Base-by-base conservation (phyloP, 768 basidiomycete genomes). In the Paxillus ammoniavirescens region DNA sequence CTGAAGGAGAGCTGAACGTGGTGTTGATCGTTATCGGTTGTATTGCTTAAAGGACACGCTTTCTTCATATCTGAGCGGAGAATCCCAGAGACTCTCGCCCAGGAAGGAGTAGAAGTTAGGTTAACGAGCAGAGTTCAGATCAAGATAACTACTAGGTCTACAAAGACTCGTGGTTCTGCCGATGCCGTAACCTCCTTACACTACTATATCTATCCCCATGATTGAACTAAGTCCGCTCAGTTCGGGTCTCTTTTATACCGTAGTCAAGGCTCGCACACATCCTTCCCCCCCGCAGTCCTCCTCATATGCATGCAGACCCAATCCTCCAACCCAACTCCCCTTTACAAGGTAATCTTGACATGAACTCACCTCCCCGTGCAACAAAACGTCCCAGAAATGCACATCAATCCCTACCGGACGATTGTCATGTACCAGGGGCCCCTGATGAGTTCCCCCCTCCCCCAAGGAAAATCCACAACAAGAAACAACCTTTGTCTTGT, bases 401-500 rank as follows among this genome's bases (percentile, higher is more conserved):
- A 63, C 44, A 43, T 37, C 50, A 53, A 47, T 56, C 63, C 28
- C 45, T 55, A 46, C 57, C 58, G 28, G 53, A 60, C 14, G 70
- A 74, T 52, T 65, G 36, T 41, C 17, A 36, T 23, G 33, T 18
- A 7, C 17, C 38, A 23, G 30, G n/a, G 5, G 36, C 57, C 55
- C 55, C 57, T 59, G 57, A 59, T n/a, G 57, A 56, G 31, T 31
- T 44, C 21, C 26, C 15, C 36, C 18, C 50, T n/a, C 35, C 57
- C 8, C 31, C 48, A 38, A 57, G 51, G 42, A 61, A 61, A 37
- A 49, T 47, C 4, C 61, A 57, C 42, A 28, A 60, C 51, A 70
- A 72, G 61, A 70, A 70, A 60, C 67, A 79, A 35, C 81, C 82
- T 23, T 69, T 84, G 18, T 84, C 82, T 0, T 85, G 83, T 55